phyloP scores from a whole-genome alignment of 2,329 filamentous ascomycete genomes.

The Tolypocladium inflatum region DNA sequence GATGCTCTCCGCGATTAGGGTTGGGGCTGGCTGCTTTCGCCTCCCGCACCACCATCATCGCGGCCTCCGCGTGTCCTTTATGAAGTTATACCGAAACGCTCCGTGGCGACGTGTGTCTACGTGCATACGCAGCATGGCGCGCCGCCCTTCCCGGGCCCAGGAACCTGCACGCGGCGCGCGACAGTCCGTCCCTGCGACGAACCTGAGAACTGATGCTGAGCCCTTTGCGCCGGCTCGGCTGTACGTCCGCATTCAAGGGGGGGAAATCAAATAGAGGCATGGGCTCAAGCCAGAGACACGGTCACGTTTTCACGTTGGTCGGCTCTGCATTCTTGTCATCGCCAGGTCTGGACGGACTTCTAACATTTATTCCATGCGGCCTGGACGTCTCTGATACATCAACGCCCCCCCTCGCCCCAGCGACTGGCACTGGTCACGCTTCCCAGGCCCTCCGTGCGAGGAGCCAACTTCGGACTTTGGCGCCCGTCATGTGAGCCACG shows the following conservation, averaged over 20 bases:
- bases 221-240: not conserved
- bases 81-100: not conserved
- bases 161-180: not conserved
- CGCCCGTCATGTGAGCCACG: constrained; percentile 4
- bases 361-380: not conserved
- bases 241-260: no score
- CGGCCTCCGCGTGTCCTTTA: not conserved
- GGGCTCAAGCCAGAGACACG: not conserved
- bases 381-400: not conserved
- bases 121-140: not conserved
- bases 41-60: constrained; percentile 1
- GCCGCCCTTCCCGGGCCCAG: not conserved
- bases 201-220: not conserved
- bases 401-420: not conserved
- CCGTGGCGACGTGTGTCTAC: not conserved
- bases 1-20: not conserved
- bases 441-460: not conserved
- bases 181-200: not conserved
- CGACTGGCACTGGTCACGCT: not conserved
- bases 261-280: not conserved
- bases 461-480: not conserved
- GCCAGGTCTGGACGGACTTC: not conserved
- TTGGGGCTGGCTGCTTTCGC: not conserved
- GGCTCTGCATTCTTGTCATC: not conserved
- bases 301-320: not conserved